Evolutionary conservation across 2,329 filamentous ascomycete species (phyloP).

Genomic region (Alternaria ethzedia): DNA sequence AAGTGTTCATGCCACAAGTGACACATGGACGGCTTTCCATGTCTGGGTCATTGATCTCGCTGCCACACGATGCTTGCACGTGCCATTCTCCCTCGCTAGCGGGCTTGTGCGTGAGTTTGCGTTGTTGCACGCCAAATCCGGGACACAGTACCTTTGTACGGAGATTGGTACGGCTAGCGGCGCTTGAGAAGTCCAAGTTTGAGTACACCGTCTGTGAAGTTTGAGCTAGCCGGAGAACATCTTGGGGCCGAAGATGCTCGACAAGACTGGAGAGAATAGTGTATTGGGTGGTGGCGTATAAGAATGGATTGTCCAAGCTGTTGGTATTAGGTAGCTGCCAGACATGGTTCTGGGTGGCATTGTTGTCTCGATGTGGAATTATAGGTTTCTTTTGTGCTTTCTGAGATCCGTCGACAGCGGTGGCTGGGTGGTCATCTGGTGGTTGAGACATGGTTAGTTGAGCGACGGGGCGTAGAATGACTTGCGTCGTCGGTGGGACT

Average conservation of each 20-base stretch:
- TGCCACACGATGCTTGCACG: background rate
- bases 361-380: background rate
- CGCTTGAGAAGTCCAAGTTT: background rate
- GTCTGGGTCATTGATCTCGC: background rate
- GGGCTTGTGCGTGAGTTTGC: background rate
- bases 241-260: background rate
- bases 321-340: background rate
- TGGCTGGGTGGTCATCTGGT: background rate
- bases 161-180: background rate
- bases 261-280: background rate
- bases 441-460: background rate
- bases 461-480: background rate
- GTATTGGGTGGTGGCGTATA: background rate
- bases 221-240: background rate
- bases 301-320: background rate
- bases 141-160: background rate
- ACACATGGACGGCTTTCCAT: slow-evolving; percentile 17
- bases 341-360: background rate
- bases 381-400: background rate
- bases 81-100: background rate
- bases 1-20: slow-evolving; percentile 29
- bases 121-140: background rate
- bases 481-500: background rate
- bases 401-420: background rate
- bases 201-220: background rate